Percentiles rank a stretch among this genome's conserved stretches.
Evolutionary conservation across 768 basidiomycete genomes (phyloP).

Genomic region (Leccinum imitatum): DNA sequence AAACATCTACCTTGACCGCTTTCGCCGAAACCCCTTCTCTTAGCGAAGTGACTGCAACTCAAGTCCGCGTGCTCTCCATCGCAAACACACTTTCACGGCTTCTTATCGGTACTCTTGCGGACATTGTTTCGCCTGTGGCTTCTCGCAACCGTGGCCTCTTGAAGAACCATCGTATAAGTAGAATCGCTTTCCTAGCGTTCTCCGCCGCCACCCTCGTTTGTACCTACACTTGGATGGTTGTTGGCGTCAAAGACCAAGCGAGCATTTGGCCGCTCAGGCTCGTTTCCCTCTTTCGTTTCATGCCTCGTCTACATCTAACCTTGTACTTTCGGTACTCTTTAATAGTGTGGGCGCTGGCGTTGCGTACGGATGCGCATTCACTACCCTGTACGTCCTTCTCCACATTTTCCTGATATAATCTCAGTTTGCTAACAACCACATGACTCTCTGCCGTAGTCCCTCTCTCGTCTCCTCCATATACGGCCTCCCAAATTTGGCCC

Average conservation of each 20-base stretch:
- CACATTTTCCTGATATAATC: background rate
- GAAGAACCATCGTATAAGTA: slow-evolving; percentile 57
- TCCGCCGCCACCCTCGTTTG: slow-evolving; percentile 48
- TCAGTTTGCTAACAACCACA: background rate
- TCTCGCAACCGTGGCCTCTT: slow-evolving; percentile 37
- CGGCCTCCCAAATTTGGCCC: slow-evolving; percentile 66
- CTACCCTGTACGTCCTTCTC: slow-evolving; percentile 55
- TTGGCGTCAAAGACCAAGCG: slow-evolving; percentile 46
- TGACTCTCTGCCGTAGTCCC: slow-evolving; percentile 36
- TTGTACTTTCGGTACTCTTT: background rate
- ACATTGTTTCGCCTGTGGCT: slow-evolving; percentile 65
- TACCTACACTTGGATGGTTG: slow-evolving; percentile 56
- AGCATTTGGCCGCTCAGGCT: slow-evolving; percentile 74
- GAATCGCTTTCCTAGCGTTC: slow-evolving; percentile 57
- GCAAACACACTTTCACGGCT: slow-evolving; percentile 74
- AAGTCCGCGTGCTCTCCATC: slow-evolving; percentile 70
- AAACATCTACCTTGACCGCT: slow-evolving; percentile 10
- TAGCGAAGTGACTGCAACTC: slow-evolving; percentile 48
- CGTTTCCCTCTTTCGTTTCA: slow-evolving; percentile 6
- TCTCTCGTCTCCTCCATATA: slow-evolving; percentile 70
- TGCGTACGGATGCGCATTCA: slow-evolving; percentile 70
- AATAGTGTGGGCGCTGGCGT: slow-evolving; percentile 62
- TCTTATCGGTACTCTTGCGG: slow-evolving; percentile 66
- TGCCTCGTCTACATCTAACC: background rate
- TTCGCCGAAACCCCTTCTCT: slow-evolving; percentile 20